Conservation (phyloP, 139 green algal species). For the Micromonas pusilla region DNA sequence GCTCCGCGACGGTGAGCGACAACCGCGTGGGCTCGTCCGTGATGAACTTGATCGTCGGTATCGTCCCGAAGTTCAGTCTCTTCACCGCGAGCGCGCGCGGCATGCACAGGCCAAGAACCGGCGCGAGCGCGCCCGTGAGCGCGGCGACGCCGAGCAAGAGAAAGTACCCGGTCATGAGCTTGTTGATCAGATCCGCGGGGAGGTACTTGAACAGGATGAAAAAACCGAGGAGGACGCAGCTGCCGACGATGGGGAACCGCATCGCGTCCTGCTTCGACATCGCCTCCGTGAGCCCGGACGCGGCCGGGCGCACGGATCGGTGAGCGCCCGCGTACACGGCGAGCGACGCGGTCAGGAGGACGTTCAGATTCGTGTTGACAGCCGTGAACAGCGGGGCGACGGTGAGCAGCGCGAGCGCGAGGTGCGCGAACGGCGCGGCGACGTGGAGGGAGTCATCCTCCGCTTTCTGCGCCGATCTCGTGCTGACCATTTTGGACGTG, state of each 20-base stretch:
- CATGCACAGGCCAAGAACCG: constrained; percentile 1
- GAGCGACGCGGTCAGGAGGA: constrained; percentile 70
- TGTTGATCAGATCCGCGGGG: constrained; percentile 75
- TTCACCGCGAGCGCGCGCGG: background rate
- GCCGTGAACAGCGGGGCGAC: constrained; percentile 41
- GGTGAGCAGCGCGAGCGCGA: background rate
- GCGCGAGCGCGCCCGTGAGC: constrained; percentile 21
- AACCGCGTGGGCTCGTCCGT: background rate
- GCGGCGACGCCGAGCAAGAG: constrained; percentile 71
- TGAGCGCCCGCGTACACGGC: constrained; percentile 75
- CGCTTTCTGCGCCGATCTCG: background rate
- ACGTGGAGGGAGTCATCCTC: background rate
- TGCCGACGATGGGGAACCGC: constrained; percentile 89
- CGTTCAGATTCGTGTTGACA: constrained; percentile 67
- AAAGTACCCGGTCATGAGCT: constrained; percentile 78
- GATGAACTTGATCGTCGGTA: background rate
- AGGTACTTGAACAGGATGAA: constrained; percentile 95
- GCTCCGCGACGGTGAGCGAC: constrained; percentile 44
- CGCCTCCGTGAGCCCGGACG: constrained; percentile 49
- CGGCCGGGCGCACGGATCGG: constrained; percentile 65
- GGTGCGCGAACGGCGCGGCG: constrained; percentile 23
- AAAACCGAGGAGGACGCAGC: constrained; percentile 81
- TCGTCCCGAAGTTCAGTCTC: background rate
- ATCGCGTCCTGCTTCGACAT: constrained; percentile 90
- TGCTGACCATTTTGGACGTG: too few species aligned